Evolutionary conservation across 441 rosid species (phyloP), one percentile per base, ranked within the genome.

Genomic region (Aleurites moluccanus): DNA sequence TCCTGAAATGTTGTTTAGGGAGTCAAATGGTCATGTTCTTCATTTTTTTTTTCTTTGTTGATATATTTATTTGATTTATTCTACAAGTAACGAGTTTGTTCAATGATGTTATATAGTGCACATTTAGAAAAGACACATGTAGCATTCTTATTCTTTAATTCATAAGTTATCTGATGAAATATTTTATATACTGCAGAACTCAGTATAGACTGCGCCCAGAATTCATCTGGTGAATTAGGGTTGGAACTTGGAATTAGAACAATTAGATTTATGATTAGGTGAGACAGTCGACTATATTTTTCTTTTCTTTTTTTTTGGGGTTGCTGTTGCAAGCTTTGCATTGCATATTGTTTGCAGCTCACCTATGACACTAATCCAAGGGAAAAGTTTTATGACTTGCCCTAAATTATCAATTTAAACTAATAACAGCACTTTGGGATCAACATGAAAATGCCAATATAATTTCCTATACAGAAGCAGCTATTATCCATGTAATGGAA

Each of bases 41-140:
- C 74, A 64, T 82, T 78, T 65, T n/a, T n/a, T n/a, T n/a, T 73
- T 60, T 68, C 73, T 74, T 57, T 85, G 87, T 82, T 80, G 74
- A 82, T 88, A 82, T 79, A 78, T 78, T 80, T 78, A 68, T 83
- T 64, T 55, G 72, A 73, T 77, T 81, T 65, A 40, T 73, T 82
- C 65, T 62, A 74, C 83, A 52, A 73, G 55, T 70, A 74, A 78
- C 77, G 40, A 76, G 80, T 80, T 68, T 80, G 80, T 81, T 78
- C 75, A 77, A 57, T 79, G 75, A 77, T 70, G 69, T 70, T 67
- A 80, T 83, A 75, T 60, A 80, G 80, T 78, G 81, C 78, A 81
- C 74, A 84, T 59, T 67, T 72, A 30, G 83, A 80, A 70, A 70
- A 66, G 56, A 81, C 70, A 78, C 67, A 47, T 81, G 78, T 81